phyloP scores from a whole-genome alignment of 164 flowering plant species.

The Tinospora cordifolia region DNA sequence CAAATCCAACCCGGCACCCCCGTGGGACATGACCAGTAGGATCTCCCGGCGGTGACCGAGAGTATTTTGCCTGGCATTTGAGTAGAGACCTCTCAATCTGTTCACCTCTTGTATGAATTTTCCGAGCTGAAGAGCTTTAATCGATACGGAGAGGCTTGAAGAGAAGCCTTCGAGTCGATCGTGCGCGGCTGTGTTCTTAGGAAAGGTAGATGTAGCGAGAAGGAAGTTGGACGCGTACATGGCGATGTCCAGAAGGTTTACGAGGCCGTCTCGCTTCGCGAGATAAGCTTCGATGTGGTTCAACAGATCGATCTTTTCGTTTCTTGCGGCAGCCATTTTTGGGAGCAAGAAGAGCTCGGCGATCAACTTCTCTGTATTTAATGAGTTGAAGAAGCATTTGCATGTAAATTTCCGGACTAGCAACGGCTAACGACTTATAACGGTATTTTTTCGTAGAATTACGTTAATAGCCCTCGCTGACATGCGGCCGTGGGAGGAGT shows the following conservation, averaged over 20 bases:
- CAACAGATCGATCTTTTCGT: background rate
- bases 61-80: background rate
- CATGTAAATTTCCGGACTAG: background rate
- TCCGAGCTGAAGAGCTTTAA: background rate
- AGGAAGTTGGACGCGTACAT: background rate
- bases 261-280: background rate
- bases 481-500: background rate
- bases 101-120: background rate
- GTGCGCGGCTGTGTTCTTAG: background rate
- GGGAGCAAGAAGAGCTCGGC: too few relatives aligned
- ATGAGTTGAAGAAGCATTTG: background rate
- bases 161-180: background rate
- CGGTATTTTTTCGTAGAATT: too few relatives aligned
- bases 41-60: background rate
- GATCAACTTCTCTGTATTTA: too few relatives aligned
- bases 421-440: too few relatives aligned
- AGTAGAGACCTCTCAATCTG: background rate
- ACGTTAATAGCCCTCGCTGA: too few relatives aligned
- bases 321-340: background rate
- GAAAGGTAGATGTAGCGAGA: background rate
- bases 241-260: background rate
- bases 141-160: background rate
- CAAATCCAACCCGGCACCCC: background rate
- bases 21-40: background rate
- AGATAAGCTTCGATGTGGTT: background rate